Percentiles rank a stretch among this genome's conserved stretches.
Evolutionary conservation across 768 basidiomycete genomes (phyloP).

Genomic region (Russula dissimulans): DNA sequence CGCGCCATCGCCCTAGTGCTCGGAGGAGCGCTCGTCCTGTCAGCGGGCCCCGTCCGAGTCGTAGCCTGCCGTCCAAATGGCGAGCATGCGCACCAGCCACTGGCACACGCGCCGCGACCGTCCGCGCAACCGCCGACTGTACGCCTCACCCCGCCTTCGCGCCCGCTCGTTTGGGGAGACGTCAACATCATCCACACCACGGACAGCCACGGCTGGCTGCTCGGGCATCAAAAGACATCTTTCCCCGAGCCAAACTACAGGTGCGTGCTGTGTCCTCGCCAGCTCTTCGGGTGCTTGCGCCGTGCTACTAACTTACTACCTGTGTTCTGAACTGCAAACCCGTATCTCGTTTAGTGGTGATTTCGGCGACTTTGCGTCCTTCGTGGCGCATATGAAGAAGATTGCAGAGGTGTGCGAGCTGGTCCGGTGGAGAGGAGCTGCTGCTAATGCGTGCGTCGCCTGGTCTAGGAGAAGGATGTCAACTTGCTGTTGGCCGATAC

Average conservation of each 20-base stretch:
- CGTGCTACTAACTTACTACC: too few relatives aligned
- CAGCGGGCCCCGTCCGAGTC: too few relatives aligned
- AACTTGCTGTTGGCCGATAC: slow-evolving; percentile 66
- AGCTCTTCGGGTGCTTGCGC: background rate
- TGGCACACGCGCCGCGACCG: slow-evolving; percentile 20
- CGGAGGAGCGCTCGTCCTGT: background rate
- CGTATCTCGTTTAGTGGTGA: slow-evolving; percentile 34
- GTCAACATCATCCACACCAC: slow-evolving; percentile 80
- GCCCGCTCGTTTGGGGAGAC: slow-evolving; percentile 77
- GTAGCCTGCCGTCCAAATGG: background rate
- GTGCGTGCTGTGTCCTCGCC: slow-evolving; percentile 24
- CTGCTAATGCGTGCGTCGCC: background rate
- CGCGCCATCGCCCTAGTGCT: background rate
- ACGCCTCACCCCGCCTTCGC: slow-evolving; percentile 46
- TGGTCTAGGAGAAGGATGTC: background rate
- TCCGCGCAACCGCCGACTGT: slow-evolving; percentile 32
- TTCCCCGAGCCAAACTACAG: slow-evolving; percentile 73
- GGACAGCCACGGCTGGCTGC: slow-evolving; percentile 75
- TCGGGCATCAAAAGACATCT: slow-evolving; percentile 70
- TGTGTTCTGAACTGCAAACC: background rate
- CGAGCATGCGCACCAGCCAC: slow-evolving; percentile 22
- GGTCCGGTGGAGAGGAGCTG: background rate
- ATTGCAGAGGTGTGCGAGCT: slow-evolving; percentile 44
- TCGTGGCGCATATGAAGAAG: slow-evolving; percentile 71
- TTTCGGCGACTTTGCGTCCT: slow-evolving; percentile 82